Conservation (phyloP, 345 rosid genomes). For the Aurinia saxatilis region DNA sequence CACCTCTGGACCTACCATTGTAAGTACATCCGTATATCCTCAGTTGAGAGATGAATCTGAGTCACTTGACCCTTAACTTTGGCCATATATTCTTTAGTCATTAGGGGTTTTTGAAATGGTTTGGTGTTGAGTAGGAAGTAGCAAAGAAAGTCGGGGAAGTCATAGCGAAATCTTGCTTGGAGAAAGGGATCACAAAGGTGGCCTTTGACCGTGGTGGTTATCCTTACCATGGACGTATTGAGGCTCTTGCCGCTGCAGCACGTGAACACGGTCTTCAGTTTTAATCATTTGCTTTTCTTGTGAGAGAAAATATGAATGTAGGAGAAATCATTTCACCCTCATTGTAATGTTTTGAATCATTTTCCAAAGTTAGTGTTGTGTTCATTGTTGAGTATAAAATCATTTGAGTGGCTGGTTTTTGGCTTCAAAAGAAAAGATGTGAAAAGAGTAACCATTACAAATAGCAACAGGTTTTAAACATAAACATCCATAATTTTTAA, state of each 20-base stretch:
- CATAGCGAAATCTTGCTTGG: slow-evolving; percentile 78
- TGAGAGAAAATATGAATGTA: slow-evolving; percentile 8
- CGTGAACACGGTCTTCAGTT: slow-evolving; percentile 85
- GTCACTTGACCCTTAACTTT: no score
- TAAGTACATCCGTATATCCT: slow-evolving; percentile 31
- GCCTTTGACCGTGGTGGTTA: slow-evolving; percentile 92
- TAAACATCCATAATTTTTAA: no score
- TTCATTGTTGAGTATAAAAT: not conserved
- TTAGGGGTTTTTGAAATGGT: not conserved
- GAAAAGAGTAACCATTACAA: not conserved
- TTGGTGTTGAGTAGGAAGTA: slow-evolving; percentile 59
- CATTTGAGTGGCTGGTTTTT: not conserved
- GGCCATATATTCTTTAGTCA: no score
- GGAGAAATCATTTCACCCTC: not conserved
- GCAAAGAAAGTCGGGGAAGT: slow-evolving; percentile 80
- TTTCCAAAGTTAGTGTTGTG: not conserved
- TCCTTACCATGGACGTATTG: slow-evolving; percentile 83
- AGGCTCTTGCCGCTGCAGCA: slow-evolving; percentile 78
- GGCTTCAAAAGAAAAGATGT: not conserved
- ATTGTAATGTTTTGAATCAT: not conserved
- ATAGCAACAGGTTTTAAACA: not conserved
- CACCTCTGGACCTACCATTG: slow-evolving; percentile 72
- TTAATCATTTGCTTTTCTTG: slow-evolving; percentile 16
- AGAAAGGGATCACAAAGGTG: slow-evolving; percentile 83
- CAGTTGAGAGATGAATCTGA: no score